These are phyloP conservation scores for Trichophyton schoenleinii DNA, from an alignment of 2,329 filamentous ascomycete species.

Conservation along the genomic window DNA sequence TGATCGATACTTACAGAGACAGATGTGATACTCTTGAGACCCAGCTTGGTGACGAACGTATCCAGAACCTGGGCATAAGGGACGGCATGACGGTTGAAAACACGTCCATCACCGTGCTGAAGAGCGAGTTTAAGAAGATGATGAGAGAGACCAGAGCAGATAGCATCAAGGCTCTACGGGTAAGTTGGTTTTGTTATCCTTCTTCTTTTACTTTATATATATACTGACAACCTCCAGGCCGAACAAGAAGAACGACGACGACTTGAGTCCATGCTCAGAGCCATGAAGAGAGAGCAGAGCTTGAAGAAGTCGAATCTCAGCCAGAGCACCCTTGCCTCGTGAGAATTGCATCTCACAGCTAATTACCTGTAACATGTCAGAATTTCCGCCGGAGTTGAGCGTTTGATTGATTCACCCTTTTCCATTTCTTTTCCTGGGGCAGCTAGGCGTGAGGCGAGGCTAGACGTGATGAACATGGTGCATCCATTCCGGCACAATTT, in stretches of 20 bases:
- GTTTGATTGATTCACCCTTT: background rate
- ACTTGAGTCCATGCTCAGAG: constrained; percentile 51
- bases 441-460: background rate
- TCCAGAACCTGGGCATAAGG: constrained; percentile 51
- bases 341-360: background rate
- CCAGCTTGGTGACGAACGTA: constrained; percentile 54
- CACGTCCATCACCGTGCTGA: constrained; percentile 56
- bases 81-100: constrained; percentile 35
- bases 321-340: constrained; percentile 25
- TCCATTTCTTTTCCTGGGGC: background rate
- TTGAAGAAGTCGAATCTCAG: constrained; percentile 24
- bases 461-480: background rate
- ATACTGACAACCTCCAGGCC: constrained; percentile 34
- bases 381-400: background rate
- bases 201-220: too few relatives aligned
- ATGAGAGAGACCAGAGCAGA: constrained; percentile 60
- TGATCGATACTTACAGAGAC: constrained; percentile 52
- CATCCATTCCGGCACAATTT: background rate
- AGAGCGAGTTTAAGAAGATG: constrained; percentile 70
- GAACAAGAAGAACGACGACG: constrained; percentile 60
- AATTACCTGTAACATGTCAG: background rate
- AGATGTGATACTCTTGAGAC: constrained; percentile 51
- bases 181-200: constrained; percentile 30
- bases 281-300: constrained; percentile 31
- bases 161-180: constrained; percentile 51